These are phyloP conservation scores for Colletotrichum zoysiae DNA, from an alignment of 2,329 filamentous ascomycete genomes.

Conservation along the genomic window DNA sequence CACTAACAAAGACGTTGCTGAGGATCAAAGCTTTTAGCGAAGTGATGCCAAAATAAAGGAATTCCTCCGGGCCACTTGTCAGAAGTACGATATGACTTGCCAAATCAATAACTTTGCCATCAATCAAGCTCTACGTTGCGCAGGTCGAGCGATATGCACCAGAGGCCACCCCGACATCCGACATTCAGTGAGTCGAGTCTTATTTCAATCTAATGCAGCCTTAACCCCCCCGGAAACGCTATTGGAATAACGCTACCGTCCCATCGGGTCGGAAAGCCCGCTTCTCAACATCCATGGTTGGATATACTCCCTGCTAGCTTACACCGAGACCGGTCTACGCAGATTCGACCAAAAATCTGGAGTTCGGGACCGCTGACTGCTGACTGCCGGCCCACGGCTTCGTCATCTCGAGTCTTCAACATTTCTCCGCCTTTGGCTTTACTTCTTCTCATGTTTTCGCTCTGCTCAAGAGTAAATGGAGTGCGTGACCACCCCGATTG, in stretches of 20 bases:
- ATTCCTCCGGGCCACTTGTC: no score
- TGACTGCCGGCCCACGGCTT: neutral
- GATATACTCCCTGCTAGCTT: neutral
- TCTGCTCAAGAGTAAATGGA: neutral
- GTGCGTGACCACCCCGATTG: conserved; percentile 51
- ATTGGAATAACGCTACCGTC: conserved; percentile 1
- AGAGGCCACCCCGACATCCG: neutral
- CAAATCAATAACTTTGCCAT: neutral
- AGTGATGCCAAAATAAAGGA: no score
- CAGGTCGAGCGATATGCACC: no score
- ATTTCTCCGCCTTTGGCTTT: neutral
- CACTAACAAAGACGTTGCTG: no score
- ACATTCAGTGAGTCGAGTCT: neutral
- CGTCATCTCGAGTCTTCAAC: neutral
- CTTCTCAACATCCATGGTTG: neutral
- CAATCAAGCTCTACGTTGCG: neutral
- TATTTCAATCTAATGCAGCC: conserved; percentile 6
- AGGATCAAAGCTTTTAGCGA: no score
- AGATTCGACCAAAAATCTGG: neutral
- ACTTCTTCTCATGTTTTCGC: neutral
- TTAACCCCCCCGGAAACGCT: neutral
- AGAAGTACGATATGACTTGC: neutral
- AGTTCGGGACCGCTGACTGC: neutral
- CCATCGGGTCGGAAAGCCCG: conserved; percentile 3
- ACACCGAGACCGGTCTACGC: neutral